Percentiles rank a stretch among this genome's conserved stretches.
These are phyloP conservation scores for Aspergillus viridinutans DNA, from an alignment of 2,329 filamentous ascomycete species.

Conservation along the genomic window DNA sequence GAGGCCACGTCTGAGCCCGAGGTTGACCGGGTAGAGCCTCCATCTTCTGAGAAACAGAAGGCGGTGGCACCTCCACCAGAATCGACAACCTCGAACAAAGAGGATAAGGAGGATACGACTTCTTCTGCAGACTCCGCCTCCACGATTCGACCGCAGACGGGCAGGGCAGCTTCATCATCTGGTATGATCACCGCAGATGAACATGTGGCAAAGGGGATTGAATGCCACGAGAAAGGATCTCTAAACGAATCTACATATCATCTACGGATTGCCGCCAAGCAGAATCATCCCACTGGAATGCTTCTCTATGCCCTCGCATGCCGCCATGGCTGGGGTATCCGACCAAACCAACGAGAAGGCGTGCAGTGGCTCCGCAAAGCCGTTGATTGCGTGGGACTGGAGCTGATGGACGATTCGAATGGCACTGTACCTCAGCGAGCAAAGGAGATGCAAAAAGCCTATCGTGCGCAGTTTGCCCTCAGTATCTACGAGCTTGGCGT, in stretches of 20 bases:
- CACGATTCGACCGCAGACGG: constrained; percentile 47
- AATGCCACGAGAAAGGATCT: constrained; percentile 80
- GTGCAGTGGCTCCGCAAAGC: constrained; percentile 90
- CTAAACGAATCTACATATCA: constrained; percentile 96
- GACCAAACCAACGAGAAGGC: constrained; percentile 82
- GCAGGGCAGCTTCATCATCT: constrained; percentile 24
- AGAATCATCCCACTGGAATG: constrained; percentile 89
- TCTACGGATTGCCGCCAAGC: constrained; percentile 78
- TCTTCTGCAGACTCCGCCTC: constrained; percentile 62
- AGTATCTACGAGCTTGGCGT: constrained; percentile 96
- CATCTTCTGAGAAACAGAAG: constrained; percentile 4
- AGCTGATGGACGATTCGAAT: constrained; percentile 72
- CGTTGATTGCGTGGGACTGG: constrained; percentile 74
- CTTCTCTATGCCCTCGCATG: constrained; percentile 92
- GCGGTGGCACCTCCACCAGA: constrained; percentile 11
- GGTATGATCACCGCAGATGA: constrained; percentile 59
- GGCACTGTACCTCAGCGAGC: constrained; percentile 47
- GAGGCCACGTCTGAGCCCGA: constrained; percentile 8
- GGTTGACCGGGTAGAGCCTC: constrained; percentile 2
- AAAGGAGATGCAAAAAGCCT: constrained; percentile 68
- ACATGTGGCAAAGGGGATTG: constrained; percentile 84
- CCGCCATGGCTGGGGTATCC: constrained; percentile 96
- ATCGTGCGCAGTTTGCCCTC: constrained; percentile 88
- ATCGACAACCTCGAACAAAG: constrained; percentile 12
- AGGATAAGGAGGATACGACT: constrained; percentile 41